Evolutionary conservation across 441 rosid genomes (phyloP).

Genomic region (Adansonia rubrostipa): DNA sequence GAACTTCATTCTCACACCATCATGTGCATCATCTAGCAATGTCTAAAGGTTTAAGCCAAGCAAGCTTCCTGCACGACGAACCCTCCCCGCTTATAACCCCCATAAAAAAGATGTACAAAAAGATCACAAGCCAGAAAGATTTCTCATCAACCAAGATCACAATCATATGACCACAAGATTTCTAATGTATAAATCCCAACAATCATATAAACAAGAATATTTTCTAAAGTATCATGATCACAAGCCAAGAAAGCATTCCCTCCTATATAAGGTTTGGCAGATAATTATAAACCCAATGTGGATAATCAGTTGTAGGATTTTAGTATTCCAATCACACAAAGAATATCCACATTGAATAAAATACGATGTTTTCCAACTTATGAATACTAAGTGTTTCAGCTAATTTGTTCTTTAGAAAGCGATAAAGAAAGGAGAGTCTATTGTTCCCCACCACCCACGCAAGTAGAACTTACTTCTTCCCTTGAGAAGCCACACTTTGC

Average conservation of each 20-base stretch:
- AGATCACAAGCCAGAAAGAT: background rate
- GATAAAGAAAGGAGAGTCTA: constrained; percentile 35
- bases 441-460: constrained; percentile 38
- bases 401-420: constrained; percentile 37
- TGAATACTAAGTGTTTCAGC: constrained; percentile 34
- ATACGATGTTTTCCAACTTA: constrained; percentile 40
- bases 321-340: constrained; percentile 31
- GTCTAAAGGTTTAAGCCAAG: constrained; percentile 2
- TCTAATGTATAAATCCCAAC: constrained; percentile 29
- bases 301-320: constrained; percentile 37
- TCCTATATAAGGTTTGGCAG: constrained; percentile 27
- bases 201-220: constrained; percentile 26
- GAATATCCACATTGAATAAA: constrained; percentile 39
- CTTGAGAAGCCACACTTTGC: constrained; percentile 37
- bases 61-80: background rate
- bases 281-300: constrained; percentile 32
- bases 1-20: too few species aligned
- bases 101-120: background rate
- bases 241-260: constrained; percentile 30
- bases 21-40: constrained; percentile 1
- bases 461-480: constrained; percentile 57
- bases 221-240: constrained; percentile 33
- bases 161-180: constrained; percentile 4
- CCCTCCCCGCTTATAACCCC: background rate
- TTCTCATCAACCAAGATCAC: constrained; percentile 4